phyloP scores from a whole-genome alignment of 441 rosid genomes.

The Euphorbia celastroides region DNA sequence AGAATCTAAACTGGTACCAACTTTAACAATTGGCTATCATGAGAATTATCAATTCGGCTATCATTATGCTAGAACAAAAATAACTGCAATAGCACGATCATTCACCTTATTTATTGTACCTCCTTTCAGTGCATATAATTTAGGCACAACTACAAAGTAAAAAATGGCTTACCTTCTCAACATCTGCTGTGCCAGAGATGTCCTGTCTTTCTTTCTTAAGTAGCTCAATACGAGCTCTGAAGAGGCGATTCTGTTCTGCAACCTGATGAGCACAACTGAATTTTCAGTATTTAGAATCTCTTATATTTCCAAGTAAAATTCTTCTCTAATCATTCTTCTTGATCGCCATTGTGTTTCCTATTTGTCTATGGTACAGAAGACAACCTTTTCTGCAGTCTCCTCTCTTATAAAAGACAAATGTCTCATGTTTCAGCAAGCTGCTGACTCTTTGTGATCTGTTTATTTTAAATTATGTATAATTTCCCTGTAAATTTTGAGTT shows the following conservation, averaged over 20 bases:
- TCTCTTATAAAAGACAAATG: background rate
- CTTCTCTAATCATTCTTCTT: background rate
- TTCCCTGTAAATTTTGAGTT: background rate
- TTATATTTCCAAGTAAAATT: background rate
- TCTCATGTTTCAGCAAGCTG: background rate
- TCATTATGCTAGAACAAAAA: background rate
- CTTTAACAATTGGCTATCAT: background rate
- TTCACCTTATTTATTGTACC: background rate
- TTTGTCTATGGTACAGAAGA: background rate
- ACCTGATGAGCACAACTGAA: slow-evolving; percentile 29
- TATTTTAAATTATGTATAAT: background rate
- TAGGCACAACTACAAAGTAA: slow-evolving; percentile 2
- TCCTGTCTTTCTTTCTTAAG: slow-evolving; percentile 41
- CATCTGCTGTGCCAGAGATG: slow-evolving; percentile 27
- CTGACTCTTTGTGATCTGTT: background rate
- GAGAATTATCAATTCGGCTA: background rate
- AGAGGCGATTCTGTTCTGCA: slow-evolving; percentile 45
- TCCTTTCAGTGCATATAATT: background rate
- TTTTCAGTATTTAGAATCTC: background rate
- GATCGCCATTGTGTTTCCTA: background rate
- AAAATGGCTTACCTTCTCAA: slow-evolving; percentile 33
- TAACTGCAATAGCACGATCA: background rate
- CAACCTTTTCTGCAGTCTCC: background rate
- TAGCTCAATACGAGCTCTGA: slow-evolving; percentile 37
- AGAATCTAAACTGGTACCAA: background rate